Evolutionary conservation across 257 asterid genomes (phyloP), one percentile per base, ranked within the genome.

Genomic region (Petrea volubilis): DNA sequence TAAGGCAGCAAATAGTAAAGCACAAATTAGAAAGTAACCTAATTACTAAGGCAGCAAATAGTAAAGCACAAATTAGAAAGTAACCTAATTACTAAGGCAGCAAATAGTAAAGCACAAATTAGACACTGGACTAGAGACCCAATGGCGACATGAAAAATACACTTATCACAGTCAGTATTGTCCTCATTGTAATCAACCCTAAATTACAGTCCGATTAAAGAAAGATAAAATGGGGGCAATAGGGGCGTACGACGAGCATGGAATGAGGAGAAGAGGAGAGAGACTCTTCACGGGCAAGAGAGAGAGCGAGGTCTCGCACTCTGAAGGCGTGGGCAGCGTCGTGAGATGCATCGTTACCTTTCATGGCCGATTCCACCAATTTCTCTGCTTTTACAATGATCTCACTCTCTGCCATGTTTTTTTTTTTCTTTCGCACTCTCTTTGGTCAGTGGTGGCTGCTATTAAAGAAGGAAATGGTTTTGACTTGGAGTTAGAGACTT

Each of bases 311-410:
- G 73, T 88, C 97, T 72, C 99, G 78, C 18, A 94, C 99, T 64
- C 97, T 81, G 72, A 89, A 88, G n/a, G 93, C 93, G 79, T 94
- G 99, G 8, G 95, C 95, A 5, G 97, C 95, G 71, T 94, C 97
- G 79, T 94, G 99, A 4, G 97, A 94, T 14, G 88, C 99, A 66
- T 94, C 98, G 81, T 91, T 94, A 36, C 93, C 92, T 64, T 81
- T 81, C 99, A 94, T 91, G 66, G 80, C 69, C n/a, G 82, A 70
- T 74, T 87, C 72, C 68, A 91, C 88, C 85, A 94, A 76, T 73
- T 84, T 73, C 85, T 94, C 98, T 11, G 97, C 93, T 76, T 80
- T 88, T 12, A 49, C 57, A 40, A 91, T 75, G 29, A 84, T 78
- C 68, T 78, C 93, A 4, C 68, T 70, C 77, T 79, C 78, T 46